Base-by-base conservation (phyloP, 805 yeast genomes). In the Monosporozyma aquatica region DNA sequence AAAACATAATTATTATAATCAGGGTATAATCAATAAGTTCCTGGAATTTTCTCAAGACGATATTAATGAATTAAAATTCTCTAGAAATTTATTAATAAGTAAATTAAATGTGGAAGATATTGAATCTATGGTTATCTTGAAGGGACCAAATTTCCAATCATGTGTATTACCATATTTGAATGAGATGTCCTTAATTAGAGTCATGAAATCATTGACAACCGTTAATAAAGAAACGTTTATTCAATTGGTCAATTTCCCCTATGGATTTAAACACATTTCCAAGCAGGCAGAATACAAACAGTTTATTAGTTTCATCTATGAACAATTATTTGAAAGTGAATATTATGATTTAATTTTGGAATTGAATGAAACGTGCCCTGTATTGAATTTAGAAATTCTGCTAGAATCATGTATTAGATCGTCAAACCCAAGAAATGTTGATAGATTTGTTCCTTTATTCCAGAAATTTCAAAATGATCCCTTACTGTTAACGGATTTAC, bases 241-340 rank as follows among this genome's bases (percentile, higher is more conserved):
- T 5, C 38, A 43, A 2, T 37, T 29, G 11, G 46, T 56, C 7
- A 52, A 50, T 20, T 61, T 61, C 34, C 64, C 65, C 2, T 43
- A 48, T 5, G 47, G 51, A 18, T 61, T 56, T 43, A 50, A 47
- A 40, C 47, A 55, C 9, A 60, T 61, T 15, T 53, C 58, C 6
- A 46, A 37, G n/a, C 64, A 58, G 43, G 58, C 56, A 1, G 58
- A 55, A 14, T 54, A 42, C 46, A 56, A 54, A 34, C 35, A 44
- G 13, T 49, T 58, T 6, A 52, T 59, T 22, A 46, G 41, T 3
- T 39, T 43, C 22, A 48, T 58, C 8, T 61, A 56, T 41, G 45
- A 49, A 24, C 41, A 42, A 17, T 32, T 60, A 10, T 58, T 47
- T 38, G 40, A 43, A 11, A 34, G 30, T 3, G 48, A 50, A 24